Conservation (phyloP, 192 early-diverging fungal genomes). For the Coemansia sp. region DNA sequence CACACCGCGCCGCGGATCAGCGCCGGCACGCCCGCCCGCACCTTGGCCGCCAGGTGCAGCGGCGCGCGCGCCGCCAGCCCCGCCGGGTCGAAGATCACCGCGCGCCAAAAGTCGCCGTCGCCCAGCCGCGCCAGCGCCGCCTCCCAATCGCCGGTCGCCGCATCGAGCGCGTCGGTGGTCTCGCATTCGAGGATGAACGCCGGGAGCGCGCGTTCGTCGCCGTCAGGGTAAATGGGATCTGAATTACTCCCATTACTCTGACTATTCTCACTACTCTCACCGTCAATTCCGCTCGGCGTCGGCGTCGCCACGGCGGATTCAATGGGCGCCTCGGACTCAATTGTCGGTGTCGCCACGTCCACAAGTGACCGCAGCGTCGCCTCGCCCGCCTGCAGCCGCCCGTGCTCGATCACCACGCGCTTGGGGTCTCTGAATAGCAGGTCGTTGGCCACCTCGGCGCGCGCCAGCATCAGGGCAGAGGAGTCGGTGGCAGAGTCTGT, state of each 20-base stretch:
- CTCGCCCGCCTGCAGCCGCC: constrained; percentile 25
- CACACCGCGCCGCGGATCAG: constrained; percentile 92
- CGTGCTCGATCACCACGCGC: constrained; percentile 46
- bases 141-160: constrained; percentile 37
- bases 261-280: too few species aligned
- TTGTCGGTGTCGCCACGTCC: constrained; percentile 31
- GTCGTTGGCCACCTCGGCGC: constrained; percentile 48
- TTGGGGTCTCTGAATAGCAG: constrained; percentile 42
- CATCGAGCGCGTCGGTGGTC: constrained; percentile 45
- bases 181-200: constrained; percentile 32
- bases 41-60: constrained; percentile 70
- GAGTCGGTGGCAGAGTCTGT: constrained; percentile 11
- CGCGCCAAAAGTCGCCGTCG: constrained; percentile 96
- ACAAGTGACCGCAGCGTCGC: constrained; percentile 32
- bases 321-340: background rate
- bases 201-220: constrained; percentile 53
- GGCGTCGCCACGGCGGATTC: too few species aligned
- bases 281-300: too few species aligned
- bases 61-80: constrained; percentile 75
- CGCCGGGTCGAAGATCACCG: constrained; percentile 87
- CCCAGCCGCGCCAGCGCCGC: constrained; percentile 17
- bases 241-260: too few species aligned
- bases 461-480: constrained; percentile 35
- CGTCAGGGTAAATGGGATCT: constrained; percentile 39
- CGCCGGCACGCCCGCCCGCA: constrained; percentile 87